Base-by-base conservation (phyloP, 805 yeast genomes). In the Candida tallmaniae region DNA sequence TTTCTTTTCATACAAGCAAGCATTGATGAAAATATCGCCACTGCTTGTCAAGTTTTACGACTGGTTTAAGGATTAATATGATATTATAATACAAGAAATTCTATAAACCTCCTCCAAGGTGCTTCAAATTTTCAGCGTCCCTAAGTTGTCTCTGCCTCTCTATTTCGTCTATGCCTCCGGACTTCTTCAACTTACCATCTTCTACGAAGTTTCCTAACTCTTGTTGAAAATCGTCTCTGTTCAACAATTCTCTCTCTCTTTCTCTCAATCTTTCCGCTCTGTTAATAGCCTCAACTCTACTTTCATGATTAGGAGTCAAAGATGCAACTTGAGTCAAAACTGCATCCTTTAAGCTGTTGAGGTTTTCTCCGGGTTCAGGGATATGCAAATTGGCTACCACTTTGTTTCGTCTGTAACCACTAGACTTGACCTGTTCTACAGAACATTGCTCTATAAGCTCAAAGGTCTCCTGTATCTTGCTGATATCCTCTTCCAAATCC, bases 161-260 rank as follows among this genome's bases (percentile, higher is more conserved):
- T 14, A 85, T 64, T 48, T 87, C 97, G 41, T 84, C 94, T 14
- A 88, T 73, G 1, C 97, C 97, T 5, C 97, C 97, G 13, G 88
- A 75, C 43, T 77, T 82, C 51, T 84, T 85, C 38, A 90, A 66
- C 51, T 73, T 83, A 19, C 76, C 71, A 27, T 80, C 90, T 5
- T 71, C 89, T 6, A 90, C 96, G 66, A 87, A 90, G 14, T 76
- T 82, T 2, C 80, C 93, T 5, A 90, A 62, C 52, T 90, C 97
- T 39, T 83, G 88, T 52, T 83, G 85, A 50, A 90, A 90, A 35
- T 80, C 81, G 42, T 77, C 81, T 16, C 62, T 53, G 29, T 64
- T 60, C 41, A 75, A 60, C 42, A 78, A 60, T 39, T 73, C 80
- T 38, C 74, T 72, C 51, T 86, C 95, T 44, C 72, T 77, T 47